Evolutionary conservation across 805 yeast genomes (phyloP).

Genomic region (Candida mattraensis): DNA sequence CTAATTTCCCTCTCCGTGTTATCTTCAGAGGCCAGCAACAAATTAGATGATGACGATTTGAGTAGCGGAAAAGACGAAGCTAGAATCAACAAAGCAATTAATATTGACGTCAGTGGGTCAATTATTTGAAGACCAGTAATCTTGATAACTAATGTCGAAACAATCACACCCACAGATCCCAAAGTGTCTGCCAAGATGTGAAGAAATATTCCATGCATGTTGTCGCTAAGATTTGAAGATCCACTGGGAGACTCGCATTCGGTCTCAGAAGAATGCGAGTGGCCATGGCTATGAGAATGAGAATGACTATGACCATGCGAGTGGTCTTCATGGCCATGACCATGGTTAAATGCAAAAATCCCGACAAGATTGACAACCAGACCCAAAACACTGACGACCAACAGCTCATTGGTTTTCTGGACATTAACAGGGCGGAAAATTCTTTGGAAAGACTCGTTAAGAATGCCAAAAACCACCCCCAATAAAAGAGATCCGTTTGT

Average conservation of each 20-base stretch:
- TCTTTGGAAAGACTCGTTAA: conserved; percentile 83
- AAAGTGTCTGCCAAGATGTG: conserved; percentile 94
- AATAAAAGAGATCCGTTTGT: conserved; percentile 87
- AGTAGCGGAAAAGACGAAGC: conserved; percentile 82
- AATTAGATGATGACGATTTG: conserved; percentile 72
- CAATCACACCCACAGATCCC: conserved; percentile 96
- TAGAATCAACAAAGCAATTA: conserved; percentile 80
- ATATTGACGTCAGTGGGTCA: conserved; percentile 89
- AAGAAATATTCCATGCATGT: conserved; percentile 91
- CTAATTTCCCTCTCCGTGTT: conserved; percentile 63
- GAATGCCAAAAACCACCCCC: conserved; percentile 86
- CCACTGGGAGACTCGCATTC: conserved; percentile 6
- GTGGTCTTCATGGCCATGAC: conserved; percentile 51
- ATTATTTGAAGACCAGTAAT: conserved; percentile 69
- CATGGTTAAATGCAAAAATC: conserved; percentile 90
- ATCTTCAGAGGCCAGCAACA: conserved; percentile 56
- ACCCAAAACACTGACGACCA: conserved; percentile 83
- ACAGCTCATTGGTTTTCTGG: conserved; percentile 77
- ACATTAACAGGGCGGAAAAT: conserved; percentile 73
- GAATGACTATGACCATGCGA: conserved; percentile 38
- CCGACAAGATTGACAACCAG: conserved; percentile 88
- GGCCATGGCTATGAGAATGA: conserved; percentile 23
- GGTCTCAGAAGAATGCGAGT: conserved; percentile 26
- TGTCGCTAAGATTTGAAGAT: conserved; percentile 47
- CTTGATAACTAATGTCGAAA: conserved; percentile 78